Conservation (phyloP, 2,329 filamentous ascomycete species). For the Alternaria ethzedia region DNA sequence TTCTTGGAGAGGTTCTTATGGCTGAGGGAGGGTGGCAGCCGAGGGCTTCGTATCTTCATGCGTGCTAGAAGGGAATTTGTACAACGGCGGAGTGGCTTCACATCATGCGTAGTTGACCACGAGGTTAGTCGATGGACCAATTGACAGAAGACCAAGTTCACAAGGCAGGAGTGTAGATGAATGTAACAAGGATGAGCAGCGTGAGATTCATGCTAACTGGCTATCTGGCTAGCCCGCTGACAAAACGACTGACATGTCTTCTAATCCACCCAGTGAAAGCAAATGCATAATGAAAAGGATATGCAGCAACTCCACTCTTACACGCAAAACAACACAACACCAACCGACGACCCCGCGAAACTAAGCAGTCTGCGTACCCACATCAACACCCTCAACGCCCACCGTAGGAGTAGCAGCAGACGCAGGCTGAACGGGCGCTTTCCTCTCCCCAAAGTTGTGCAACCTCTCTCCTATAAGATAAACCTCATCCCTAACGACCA, state of each 20-base stretch:
- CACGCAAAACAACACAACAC: constrained; percentile 4
- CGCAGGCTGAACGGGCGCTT: constrained; percentile 12
- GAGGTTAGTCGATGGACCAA: neutral
- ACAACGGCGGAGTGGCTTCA: too few relatives aligned
- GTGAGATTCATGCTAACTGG: neutral
- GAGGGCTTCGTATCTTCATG: neutral
- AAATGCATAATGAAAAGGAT: neutral
- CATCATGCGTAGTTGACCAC: neutral
- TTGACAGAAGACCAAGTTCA: neutral
- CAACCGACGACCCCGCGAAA: neutral
- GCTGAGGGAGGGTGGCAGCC: neutral
- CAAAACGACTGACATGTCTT: neutral
- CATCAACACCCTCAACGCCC: neutral
- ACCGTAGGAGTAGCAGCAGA: neutral
- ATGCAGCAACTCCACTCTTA: neutral
- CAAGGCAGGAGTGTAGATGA: neutral
- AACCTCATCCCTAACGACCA: constrained; percentile 87
- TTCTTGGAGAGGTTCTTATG: neutral
- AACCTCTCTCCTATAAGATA: constrained; percentile 93
- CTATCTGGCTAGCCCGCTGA: neutral
- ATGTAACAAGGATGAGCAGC: neutral
- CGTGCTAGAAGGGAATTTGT: too few relatives aligned
- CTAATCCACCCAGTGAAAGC: neutral
- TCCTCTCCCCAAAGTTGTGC: constrained; percentile 84
- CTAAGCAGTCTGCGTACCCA: neutral